Percentiles rank a stretch among this genome's conserved stretches.
Evolutionary conservation across 371 early-diverging fungal genomes (phyloP).

Genomic region (Polyrhizophydium stewartii): DNA sequence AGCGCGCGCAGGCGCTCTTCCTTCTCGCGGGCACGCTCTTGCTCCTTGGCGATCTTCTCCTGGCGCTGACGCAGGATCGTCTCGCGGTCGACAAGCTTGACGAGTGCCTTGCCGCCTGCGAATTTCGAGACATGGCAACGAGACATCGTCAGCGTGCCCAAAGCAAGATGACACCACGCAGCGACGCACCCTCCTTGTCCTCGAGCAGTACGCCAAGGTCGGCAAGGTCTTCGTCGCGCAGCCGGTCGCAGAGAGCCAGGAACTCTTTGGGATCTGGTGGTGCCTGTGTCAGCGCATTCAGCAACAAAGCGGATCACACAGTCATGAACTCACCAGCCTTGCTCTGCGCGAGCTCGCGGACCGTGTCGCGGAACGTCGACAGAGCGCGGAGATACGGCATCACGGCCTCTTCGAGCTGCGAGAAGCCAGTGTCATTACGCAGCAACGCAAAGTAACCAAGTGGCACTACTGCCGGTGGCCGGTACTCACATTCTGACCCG

Average conservation of each 20-base stretch:
- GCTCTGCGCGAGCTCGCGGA: constrained; percentile 68
- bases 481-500: constrained; percentile 12
- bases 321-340: constrained; percentile 19
- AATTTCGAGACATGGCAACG: too few species aligned
- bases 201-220: constrained; percentile 86
- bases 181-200: constrained; percentile 67
- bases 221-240: constrained; percentile 84
- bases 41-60: constrained; percentile 33
- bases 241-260: constrained; percentile 72
- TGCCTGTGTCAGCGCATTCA: neutral
- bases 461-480: neutral
- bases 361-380: constrained; percentile 83
- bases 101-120: constrained; percentile 75
- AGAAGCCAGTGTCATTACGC: neutral
- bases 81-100: constrained; percentile 82
- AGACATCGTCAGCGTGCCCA: neutral
- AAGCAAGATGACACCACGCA: neutral
- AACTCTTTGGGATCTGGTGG: constrained; percentile 51
- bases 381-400: constrained; percentile 78
- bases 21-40: constrained; percentile 44
- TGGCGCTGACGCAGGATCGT: constrained; percentile 61
- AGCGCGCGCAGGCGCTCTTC: constrained; percentile 52
- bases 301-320: too few species aligned
- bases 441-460: too few species aligned
- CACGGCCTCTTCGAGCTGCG: constrained; percentile 57